phyloP scores from a whole-genome alignment of 345 rosid genomes.

The Lumnitzera racemosa region DNA sequence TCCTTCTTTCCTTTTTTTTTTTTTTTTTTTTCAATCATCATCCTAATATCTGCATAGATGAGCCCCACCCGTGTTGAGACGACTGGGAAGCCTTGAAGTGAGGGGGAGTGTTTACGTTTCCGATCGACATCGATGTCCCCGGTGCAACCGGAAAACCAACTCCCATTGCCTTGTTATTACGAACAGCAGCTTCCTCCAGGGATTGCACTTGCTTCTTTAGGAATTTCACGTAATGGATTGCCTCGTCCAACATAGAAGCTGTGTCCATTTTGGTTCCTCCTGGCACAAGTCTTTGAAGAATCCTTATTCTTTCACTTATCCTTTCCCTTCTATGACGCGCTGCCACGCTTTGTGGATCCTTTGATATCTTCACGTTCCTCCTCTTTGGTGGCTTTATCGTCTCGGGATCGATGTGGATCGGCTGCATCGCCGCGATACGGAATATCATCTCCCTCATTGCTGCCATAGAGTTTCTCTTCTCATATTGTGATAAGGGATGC shows the following conservation, averaged over 20 bases:
- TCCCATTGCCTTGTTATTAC: conserved; percentile 17
- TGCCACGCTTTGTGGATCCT: conserved; percentile 94
- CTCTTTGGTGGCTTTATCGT: conserved; percentile 81
- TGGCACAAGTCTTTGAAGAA: conserved; percentile 89
- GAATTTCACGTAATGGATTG: conserved; percentile 86
- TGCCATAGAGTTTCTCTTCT: conserved; percentile 43
- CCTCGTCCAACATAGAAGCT: conserved; percentile 92
- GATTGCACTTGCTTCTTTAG: conserved; percentile 79
- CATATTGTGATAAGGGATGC: not conserved
- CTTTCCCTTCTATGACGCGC: conserved; percentile 84
- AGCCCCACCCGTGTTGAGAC: conserved; percentile 23
- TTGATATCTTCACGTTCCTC: conserved; percentile 80
- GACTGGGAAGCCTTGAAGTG: conserved; percentile 44
- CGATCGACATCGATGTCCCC: conserved; percentile 5
- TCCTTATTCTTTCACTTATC: conserved; percentile 85
- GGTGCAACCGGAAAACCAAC: conserved; percentile 22
- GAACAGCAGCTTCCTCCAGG: conserved; percentile 57
- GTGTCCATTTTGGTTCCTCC: conserved; percentile 99
- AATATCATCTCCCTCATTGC: conserved; percentile 88
- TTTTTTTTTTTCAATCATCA: conserved; percentile 9
- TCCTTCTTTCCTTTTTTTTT: too few species aligned
- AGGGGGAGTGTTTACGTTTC: conserved; percentile 28
- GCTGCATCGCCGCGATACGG: conserved; percentile 84
- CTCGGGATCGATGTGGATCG: conserved; percentile 81
- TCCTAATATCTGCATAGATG: conserved; percentile 51